phyloP scores from a whole-genome alignment of 805 yeast genomes.

The Nakazawaea pomicola region DNA sequence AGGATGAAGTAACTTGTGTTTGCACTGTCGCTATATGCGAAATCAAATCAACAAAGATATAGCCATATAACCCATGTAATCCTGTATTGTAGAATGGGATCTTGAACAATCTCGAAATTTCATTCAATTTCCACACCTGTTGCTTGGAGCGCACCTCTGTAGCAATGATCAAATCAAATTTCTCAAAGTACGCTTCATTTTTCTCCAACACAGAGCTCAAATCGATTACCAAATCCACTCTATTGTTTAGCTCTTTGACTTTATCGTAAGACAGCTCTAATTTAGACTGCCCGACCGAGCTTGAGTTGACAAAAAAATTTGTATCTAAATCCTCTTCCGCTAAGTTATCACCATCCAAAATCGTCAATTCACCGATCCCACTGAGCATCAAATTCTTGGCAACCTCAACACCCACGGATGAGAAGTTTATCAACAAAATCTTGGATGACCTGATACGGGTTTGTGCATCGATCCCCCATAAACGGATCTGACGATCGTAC shows the following conservation, averaged over 20 bases:
- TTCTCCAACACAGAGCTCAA: slow-evolving; percentile 23
- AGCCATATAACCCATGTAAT: slow-evolving; percentile 79
- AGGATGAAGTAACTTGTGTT: slow-evolving; percentile 38
- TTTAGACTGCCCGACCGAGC: slow-evolving; percentile 51
- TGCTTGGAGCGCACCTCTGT: slow-evolving; percentile 53
- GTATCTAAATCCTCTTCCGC: slow-evolving; percentile 60
- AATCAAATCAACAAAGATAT: slow-evolving; percentile 73
- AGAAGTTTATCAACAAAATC: slow-evolving; percentile 64
- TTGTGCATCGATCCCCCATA: slow-evolving; percentile 97
- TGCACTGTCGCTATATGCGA: slow-evolving; percentile 52
- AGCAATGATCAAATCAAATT: slow-evolving; percentile 69
- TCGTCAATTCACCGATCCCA: slow-evolving; percentile 76
- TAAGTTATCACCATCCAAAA: slow-evolving; percentile 55
- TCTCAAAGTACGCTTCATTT: slow-evolving; percentile 32
- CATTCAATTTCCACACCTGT: slow-evolving; percentile 46
- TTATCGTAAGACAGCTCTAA: slow-evolving; percentile 49
- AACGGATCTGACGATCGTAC: slow-evolving; percentile 89
- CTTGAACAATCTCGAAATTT: slow-evolving; percentile 45
- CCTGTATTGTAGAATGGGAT: slow-evolving; percentile 69
- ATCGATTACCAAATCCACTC: slow-evolving; percentile 57
- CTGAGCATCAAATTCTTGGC: slow-evolving; percentile 83
- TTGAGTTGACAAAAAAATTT: slow-evolving; percentile 65
- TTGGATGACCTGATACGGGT: slow-evolving; percentile 65
- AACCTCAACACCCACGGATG: slow-evolving; percentile 77
- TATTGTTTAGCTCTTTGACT: slow-evolving; percentile 71